Base-by-base conservation (phyloP, 805 yeast species). In the Yarrowia sp. region DNA sequence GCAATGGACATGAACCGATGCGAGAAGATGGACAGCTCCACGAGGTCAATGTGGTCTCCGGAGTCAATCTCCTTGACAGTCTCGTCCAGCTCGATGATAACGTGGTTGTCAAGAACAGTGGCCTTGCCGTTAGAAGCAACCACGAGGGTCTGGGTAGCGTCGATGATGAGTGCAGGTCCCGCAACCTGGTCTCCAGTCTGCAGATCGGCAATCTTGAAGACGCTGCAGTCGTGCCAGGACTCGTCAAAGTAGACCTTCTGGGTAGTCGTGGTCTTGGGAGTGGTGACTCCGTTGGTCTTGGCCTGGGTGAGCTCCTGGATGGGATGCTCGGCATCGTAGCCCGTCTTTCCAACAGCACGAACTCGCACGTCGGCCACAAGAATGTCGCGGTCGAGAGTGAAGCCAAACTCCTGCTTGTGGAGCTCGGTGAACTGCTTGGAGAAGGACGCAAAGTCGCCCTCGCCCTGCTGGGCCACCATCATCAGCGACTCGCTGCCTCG, bases 1-100 rank as follows among this genome's bases (percentile, higher is more conserved):
- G 96, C 96, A 71, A 90, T 88, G 65, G 90, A 90, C 93, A 89
- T 88, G 72, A 89, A 89, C 64, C 96, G 77, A 72, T 88, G 91
- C 32, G 90, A 86, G 73, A 89, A 89, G 22, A 89, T 86, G 0
- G 96, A 87, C 38, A 89, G 72, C 65, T 84, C 75, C 32, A 89
- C 82, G 0, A 94, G 94, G 67, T 89, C 92, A 36, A 86, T 74
- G 13, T 38, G 22, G 29, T 33, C 61, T 6, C 27, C 58, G 14
- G 49, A 53, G 16, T 61, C 63, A 19, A 51, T 39, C 24, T 41
- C 41, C 32, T 32, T 32, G 18, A 44, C 32, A 5, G 60, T 22
- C 41, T 27, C 63, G 21, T 31, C 49, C 16, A 74, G 65, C 27
- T 73, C 70, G 14, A 88, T 76, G 27, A 83, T 77, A n/a, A 89